Evolutionary conservation across 2,329 filamentous ascomycete genomes (phyloP), one percentile per base, ranked within the genome.

Genomic region (Penicillium sp.): DNA sequence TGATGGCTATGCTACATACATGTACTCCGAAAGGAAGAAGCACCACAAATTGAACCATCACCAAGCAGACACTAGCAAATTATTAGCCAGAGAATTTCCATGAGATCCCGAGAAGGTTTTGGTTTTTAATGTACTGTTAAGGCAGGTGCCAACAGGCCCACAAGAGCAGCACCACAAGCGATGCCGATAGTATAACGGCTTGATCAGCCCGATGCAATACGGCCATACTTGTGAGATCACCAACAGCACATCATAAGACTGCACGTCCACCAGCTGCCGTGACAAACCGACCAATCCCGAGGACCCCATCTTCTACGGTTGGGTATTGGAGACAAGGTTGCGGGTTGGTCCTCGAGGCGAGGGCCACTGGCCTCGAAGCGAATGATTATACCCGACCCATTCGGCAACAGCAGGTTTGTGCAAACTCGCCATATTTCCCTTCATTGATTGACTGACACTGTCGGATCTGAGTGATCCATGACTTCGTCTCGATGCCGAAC

Each of bases 401-500:
- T 23, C 39, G 0, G 3, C 39, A 40, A 40, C 11, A 15, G 6
- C 11, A 40, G 39, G 39, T 5, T 23, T 23, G 19, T 4, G 19
- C 19, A 40, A 40, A 23, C 2, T 40, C 19, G 19, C 19, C 39
- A 23, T 5, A 23, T 15, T 23, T 1, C 6, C 39, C 6, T 40
- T 23, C 19, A 6, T 23, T 23, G 1, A 15, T 40, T 40, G 3
- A 40, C 4, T 40, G 39, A 9, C 3, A 40, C 5, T 15, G 7
- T 40, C 39, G 6, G 19, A 23, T 23, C 3, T 5, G 3, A 40
- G 39, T 40, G 19, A 15, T 23, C 11, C 36, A 38, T 31, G 51
- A 25, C 38, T 54, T 54, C 52, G 44, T 49, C 25, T 54, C 52
- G 52, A 54, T 41, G 44, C 29, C 52, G 10, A 48, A 21, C 19